Evolutionary conservation across 2,329 filamentous ascomycete genomes (phyloP).

Genomic region (Colletotrichum australisinense): DNA sequence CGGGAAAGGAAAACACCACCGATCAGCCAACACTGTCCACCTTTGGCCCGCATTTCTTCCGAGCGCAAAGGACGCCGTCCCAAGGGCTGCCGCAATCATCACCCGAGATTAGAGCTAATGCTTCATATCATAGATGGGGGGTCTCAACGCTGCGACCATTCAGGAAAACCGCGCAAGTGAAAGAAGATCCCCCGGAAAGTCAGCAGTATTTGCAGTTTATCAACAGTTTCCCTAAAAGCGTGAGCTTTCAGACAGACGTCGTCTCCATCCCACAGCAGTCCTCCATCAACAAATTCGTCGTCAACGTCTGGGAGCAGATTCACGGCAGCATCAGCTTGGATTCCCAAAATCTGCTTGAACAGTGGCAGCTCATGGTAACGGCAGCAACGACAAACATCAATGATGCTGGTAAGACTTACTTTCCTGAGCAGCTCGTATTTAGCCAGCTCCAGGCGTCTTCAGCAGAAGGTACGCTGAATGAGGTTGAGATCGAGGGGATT

Average conservation of each 20-base stretch:
- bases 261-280: constrained; percentile 32
- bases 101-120: background rate
- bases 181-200: constrained; percentile 30
- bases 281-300: constrained; percentile 44
- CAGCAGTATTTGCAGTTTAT: constrained; percentile 36
- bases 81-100: background rate
- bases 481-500: constrained; percentile 32
- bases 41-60: constrained; percentile 8
- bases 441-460: constrained; percentile 30
- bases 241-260: constrained; percentile 22
- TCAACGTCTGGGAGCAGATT: constrained; percentile 48
- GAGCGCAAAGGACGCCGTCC: background rate
- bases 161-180: background rate
- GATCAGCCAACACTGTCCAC: background rate
- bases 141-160: constrained; percentile 18
- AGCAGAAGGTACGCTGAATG: constrained; percentile 10
- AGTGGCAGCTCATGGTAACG: constrained; percentile 38
- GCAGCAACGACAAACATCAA: constrained; percentile 35
- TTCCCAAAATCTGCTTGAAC: constrained; percentile 42
- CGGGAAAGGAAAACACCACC: constrained; percentile 4
- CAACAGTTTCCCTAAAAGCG: constrained; percentile 36
- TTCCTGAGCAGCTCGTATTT: constrained; percentile 27
- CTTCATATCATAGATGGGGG: constrained; percentile 17
- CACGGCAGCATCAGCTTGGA: constrained; percentile 44
- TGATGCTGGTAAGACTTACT: constrained; percentile 29